phyloP scores from a whole-genome alignment of 345 rosid genomes.

The Excoecaria cochinchinensis region DNA sequence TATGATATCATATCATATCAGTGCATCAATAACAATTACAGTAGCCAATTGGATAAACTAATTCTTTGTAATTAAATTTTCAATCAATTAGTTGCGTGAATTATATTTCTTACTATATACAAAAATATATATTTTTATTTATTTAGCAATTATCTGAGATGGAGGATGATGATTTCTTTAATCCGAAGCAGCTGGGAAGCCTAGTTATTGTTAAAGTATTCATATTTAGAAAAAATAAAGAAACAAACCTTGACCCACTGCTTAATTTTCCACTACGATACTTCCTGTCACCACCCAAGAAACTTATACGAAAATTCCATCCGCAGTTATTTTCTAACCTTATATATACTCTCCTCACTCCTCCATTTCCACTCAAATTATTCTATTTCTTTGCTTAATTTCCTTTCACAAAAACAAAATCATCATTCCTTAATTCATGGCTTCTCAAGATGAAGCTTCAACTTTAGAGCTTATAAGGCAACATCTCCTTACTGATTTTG shows the following conservation, averaged over 20 bases:
- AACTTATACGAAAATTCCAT: constrained; percentile 21
- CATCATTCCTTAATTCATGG: constrained; percentile 15
- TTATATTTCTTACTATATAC: no score
- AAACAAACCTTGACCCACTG: neutral
- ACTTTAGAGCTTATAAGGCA: constrained; percentile 57
- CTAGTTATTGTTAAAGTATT: neutral
- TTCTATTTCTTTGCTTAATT: neutral
- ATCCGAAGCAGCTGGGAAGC: neutral
- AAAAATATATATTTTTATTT: no score
- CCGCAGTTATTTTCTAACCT: neutral
- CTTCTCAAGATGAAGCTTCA: constrained; percentile 35
- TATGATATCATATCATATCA: no score
- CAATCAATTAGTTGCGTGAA: no score
- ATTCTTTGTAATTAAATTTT: no score
- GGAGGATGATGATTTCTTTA: neutral
- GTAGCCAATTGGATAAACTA: no score
- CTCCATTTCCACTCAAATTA: constrained; percentile 32
- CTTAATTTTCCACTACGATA: constrained; percentile 5
- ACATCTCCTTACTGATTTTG: constrained; percentile 58
- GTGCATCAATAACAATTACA: no score
- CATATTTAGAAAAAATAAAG: no score
- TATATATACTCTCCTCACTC: constrained; percentile 28
- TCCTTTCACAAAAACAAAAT: no score
- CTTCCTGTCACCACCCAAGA: constrained; percentile 36
- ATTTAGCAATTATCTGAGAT: no score